Conservation (phyloP, 306 rosid species). For the cucumber (Cucumis sativus) region Cucumber_9930_V3 NC_026657.2:20120501-20121000, state of each 20-base stretch:
- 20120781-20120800: too few relatives aligned
- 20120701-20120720: constrained; percentile 78
- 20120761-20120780: constrained; percentile 20
- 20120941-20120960: too few relatives aligned
- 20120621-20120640: neutral
- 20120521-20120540: constrained; percentile 79
- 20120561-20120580: constrained; percentile 64
- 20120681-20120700: constrained; percentile 73
- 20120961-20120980: too few relatives aligned
- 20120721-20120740: constrained; percentile 81
- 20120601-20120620: neutral
- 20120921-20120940: too few relatives aligned
- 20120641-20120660: neutral
- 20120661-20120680: constrained; percentile 43
- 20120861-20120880: too few relatives aligned
- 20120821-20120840: too few relatives aligned
- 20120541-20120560: constrained; percentile 84
- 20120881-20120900: too few relatives aligned
- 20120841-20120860: too few relatives aligned
- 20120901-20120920: too few relatives aligned
- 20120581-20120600: constrained; percentile 9
- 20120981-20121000: too few relatives aligned
- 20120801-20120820: too few relatives aligned
- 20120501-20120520: constrained; percentile 39
- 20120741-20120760: constrained; percentile 41